Evolutionary conservation across 495 filamentous ascomycete species (phyloP), one percentile per base, ranked within the genome.

Genomic region (Trichoderma virens): DNA sequence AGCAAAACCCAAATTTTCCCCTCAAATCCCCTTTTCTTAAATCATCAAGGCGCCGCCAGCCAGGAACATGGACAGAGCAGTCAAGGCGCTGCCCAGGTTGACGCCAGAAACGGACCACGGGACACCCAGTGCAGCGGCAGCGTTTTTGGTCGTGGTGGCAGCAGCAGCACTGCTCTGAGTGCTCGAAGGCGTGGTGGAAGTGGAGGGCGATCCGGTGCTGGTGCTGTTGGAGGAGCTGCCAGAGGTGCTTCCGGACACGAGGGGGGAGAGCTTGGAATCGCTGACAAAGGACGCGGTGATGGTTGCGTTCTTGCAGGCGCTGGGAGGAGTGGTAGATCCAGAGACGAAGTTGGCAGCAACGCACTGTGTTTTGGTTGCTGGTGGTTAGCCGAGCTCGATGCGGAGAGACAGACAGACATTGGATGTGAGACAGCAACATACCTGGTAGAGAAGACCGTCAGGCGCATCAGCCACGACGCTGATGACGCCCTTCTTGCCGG

Each of bases 381-480:
- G 16, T 45, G 41, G 34, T 35, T 35, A 35, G 34, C 39, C 59
- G 16, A 63, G 14, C 16, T 62, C 6, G 64, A 25, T 45, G 14
- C 30, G 20, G 4, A 34, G 28, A 38, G 16, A 27, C 13, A 56
- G 35, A 16, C 28, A 1, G 16, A 13, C 34, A 1, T 5, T 7
- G n/a, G 5, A 5, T 7, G 41, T 14, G 2, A 16, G 9, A 45
- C 18, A 5, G 18, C 0, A 2, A 66, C 72, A 27, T 70, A 83
- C 82, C 76, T 83, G 80, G 70, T 74, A 85, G 8, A 85, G 69
- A 6, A 78, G 65, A 2, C 82, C 82, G 63, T 85, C 82, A 0
- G 72, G 64, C 4, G 73, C 79, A 35, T 78, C 66, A 27, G 69
- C 70, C 1, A 77, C 75, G 20, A 85, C 61, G 4, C 76, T 67